Conservation (phyloP, 305 asterid species). For the Lippia alba region DNA sequence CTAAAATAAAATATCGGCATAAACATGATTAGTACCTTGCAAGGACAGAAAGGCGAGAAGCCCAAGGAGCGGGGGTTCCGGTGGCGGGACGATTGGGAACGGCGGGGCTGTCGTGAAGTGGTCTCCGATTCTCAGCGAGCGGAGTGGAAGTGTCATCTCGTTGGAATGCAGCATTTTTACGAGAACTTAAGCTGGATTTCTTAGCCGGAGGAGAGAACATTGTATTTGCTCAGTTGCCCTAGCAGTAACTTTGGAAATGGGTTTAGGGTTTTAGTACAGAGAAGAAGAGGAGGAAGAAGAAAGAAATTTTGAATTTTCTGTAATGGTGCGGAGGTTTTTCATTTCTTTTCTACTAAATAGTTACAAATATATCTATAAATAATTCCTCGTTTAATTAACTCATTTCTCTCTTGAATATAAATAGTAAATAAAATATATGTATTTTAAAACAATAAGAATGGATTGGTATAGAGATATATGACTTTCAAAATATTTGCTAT, state of each 20-base stretch:
- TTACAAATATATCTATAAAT: too few species aligned
- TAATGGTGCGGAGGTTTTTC: constrained; percentile 7
- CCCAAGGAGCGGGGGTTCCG: constrained; percentile 96
- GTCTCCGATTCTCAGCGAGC: constrained; percentile 53
- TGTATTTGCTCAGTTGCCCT: constrained; percentile 16
- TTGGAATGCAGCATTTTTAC: constrained; percentile 49
- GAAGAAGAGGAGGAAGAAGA: constrained; percentile 6
- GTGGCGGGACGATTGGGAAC: constrained; percentile 75
- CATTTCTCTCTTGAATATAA: too few species aligned
- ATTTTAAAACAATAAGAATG: too few species aligned
- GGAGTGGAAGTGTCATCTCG: constrained; percentile 54
- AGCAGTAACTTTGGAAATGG: constrained; percentile 17
- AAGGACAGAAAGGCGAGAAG: constrained; percentile 85
- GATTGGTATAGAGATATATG: too few species aligned
- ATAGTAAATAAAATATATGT: too few species aligned
- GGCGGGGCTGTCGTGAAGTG: constrained; percentile 52
- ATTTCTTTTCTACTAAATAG: background rate
- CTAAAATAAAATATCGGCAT: background rate
- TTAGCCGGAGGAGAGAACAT: constrained; percentile 85
- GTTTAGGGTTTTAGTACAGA: constrained; percentile 47
- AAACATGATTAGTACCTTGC: constrained; percentile 53
- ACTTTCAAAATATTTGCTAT: too few species aligned
- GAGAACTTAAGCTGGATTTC: constrained; percentile 57
- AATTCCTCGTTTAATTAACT: too few species aligned
- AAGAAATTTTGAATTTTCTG: constrained; percentile 11